Evolutionary conservation across 345 rosid genomes (phyloP).

Genomic region (Hibiscus trionum): DNA sequence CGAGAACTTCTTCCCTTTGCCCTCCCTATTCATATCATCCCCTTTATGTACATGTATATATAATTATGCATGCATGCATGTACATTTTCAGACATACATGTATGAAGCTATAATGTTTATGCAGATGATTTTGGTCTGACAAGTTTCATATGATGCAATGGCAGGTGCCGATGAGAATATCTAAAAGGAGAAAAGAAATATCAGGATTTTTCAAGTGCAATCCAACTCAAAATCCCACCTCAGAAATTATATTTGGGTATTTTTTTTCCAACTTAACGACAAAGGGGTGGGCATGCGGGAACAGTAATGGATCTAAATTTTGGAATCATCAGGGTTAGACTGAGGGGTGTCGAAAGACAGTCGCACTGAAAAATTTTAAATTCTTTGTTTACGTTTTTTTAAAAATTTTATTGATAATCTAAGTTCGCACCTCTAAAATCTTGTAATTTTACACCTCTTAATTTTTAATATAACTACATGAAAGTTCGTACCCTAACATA

Average conservation of each 20-base stretch:
- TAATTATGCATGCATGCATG: too few relatives aligned
- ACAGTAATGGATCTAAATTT: not conserved
- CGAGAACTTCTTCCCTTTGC: not conserved
- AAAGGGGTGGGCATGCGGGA: not conserved
- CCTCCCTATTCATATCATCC: not conserved
- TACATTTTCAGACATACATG: not conserved
- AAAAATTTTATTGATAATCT: too few relatives aligned
- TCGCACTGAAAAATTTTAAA: too few relatives aligned
- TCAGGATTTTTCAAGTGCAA: not conserved
- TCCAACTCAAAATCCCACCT: conserved; percentile 10
- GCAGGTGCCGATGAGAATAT: not conserved
- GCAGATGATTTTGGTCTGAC: not conserved
- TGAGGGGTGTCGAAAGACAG: too few relatives aligned
- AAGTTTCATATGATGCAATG: not conserved
- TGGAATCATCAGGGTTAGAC: too few relatives aligned
- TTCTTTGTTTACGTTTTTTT: too few relatives aligned
- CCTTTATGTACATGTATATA: too few relatives aligned
- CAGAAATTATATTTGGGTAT: not conserved
- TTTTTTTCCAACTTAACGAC: not conserved
- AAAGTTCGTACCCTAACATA: too few relatives aligned
- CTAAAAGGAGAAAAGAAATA: not conserved
- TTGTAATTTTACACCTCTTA: too few relatives aligned
- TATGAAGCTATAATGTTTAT: not conserved
- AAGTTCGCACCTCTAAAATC: too few relatives aligned
- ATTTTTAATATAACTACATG: too few relatives aligned